Evolutionary conservation across 495 filamentous ascomycete species (phyloP).

Genomic region (Podospora comata): DNA sequence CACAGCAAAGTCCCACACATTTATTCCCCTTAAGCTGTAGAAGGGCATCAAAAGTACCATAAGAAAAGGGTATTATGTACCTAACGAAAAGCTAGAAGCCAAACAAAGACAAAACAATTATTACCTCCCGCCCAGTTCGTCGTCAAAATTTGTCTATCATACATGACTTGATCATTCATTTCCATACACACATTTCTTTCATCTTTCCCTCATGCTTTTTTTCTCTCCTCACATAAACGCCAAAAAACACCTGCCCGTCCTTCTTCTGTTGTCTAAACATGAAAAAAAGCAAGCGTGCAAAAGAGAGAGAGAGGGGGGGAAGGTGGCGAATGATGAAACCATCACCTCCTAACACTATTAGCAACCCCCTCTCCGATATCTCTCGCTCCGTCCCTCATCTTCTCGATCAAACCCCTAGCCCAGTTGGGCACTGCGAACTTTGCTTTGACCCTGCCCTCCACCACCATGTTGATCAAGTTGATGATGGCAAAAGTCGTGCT

Average conservation of each 20-base stretch:
- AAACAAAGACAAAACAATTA: background rate
- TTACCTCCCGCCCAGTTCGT: background rate
- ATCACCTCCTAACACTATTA: conserved; percentile 25
- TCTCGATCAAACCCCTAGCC: conserved; percentile 42
- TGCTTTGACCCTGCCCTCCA: conserved; percentile 77
- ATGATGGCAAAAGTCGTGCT: conserved; percentile 77
- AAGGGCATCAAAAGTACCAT: background rate
- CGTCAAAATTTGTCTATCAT: background rate
- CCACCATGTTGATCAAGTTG: conserved; percentile 75
- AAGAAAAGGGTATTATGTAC: background rate
- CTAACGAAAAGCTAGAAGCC: background rate
- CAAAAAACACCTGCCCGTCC: background rate
- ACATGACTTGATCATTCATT: background rate
- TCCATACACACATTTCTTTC: background rate
- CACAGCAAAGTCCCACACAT: too few species aligned
- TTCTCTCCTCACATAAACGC: background rate
- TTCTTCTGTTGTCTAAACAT: background rate
- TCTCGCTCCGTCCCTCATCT: conserved; percentile 32
- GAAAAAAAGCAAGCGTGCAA: background rate
- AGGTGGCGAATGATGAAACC: background rate
- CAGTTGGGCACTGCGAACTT: conserved; percentile 50
- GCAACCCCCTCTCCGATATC: conserved; percentile 29
- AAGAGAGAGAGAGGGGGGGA: background rate
- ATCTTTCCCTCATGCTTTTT: background rate
- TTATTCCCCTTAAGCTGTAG: background rate